Conservation (phyloP, 164 flowering plant genomes). For the Stephania yunnanensis region DNA sequence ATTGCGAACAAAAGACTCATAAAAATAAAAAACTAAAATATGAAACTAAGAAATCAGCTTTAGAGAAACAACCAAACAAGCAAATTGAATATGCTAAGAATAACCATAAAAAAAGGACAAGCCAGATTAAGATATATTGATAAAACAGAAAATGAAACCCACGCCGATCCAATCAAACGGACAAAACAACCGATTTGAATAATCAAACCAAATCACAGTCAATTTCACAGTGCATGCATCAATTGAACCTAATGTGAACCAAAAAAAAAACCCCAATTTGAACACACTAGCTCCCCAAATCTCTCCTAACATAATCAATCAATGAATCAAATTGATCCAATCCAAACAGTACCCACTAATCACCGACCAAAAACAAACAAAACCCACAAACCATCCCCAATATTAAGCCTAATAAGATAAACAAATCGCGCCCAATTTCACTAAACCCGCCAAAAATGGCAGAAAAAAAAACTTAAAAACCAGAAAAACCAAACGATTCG, state of each 20-base stretch:
- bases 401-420: neutral
- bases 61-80: neutral
- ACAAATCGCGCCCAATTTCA: neutral
- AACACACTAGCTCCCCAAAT: neutral
- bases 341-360: neutral
- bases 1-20: conserved; percentile 6
- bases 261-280: neutral
- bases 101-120: neutral
- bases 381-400: neutral
- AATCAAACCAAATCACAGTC: neutral
- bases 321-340: neutral
- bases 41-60: neutral
- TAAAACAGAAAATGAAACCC: neutral
- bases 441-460: neutral
- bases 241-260: neutral
- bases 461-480: neutral
- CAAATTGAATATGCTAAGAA: neutral
- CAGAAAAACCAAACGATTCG: neutral
- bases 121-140: neutral
- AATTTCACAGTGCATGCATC: neutral
- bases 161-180: neutral
- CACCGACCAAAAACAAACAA: neutral
- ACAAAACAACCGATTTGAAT: neutral
- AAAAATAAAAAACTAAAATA: conserved; percentile 9
- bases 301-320: neutral